Evolutionary conservation across 257 asterid genomes (phyloP), one percentile per base, ranked within the genome.

Genomic region (Salvia miltiorrhiza): DNA sequence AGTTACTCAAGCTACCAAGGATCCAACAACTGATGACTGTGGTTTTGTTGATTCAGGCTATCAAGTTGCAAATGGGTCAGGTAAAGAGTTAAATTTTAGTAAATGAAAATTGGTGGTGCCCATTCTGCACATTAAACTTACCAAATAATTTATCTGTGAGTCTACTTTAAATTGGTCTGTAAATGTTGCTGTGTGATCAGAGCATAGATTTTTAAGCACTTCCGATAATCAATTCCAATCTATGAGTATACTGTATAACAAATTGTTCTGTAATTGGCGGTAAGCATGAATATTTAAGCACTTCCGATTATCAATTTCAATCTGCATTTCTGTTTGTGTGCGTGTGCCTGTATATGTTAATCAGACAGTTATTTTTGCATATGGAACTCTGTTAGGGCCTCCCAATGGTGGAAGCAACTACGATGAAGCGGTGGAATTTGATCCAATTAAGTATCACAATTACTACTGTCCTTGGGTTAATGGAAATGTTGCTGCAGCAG

Each of bases 401-500:
- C 87, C 95, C 1, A 85, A 84, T 66, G 99, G 96, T n/a, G 97
- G 84, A 82, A 87, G 94, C 86, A 92, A 92, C 83, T 91, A 89
- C 70, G 97, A 87, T 40, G 99, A 87, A 61, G 81, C 81, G 19
- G 83, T 77, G 78, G 99, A 94, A 73, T 94, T 94, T 37, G 96
- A 94, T 79, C 99, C 98, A 65, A 89, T 94, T 40, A 91, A 89
- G 88, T 84, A 86, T 76, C 99, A 94, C 68, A 94, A 94, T 73
- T 79, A 72, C 77, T 91, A 84, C 82, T 94, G 99, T 72, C 97
- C 99, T 69, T 94, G 99, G 99, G 97, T 94, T 72, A 91, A 94
- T 68, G 98, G 99, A 71, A 91, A 94, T 83, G 99, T 94, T 73
- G 99, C 99, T 30, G 96, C 99, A 74, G 99, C 99, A 4, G 99